Evolutionary conservation across 2,329 filamentous ascomycete species (phyloP), one percentile per base, ranked within the genome.

Genomic region (Akanthomyces dipterigenus): DNA sequence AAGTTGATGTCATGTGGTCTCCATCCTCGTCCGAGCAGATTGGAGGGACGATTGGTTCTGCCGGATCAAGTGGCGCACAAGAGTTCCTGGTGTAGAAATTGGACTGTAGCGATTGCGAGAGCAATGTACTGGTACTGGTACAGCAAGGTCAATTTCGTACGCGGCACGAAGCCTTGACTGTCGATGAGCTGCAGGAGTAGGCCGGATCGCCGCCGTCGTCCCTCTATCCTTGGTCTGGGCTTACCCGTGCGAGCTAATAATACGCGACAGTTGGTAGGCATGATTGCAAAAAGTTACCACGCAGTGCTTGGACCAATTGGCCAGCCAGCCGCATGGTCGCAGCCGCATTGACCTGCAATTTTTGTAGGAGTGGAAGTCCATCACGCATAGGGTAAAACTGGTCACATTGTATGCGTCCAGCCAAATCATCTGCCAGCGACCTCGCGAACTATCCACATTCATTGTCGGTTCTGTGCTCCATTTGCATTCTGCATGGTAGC

Each of bases 1-100:
- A 31, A 12, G 22, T 55, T 55, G 55, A 57, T 58, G 55, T 50
- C 45, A 58, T 58, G 55, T 58, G 45, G 43, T 18, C 16, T 9
- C 40, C 28, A 46, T 5, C 34, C 6, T 24, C 7, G 18, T 31
- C 28, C 28, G 28, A 31, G 43, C 18, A n/a, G 36, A 50, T 58
- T 42, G 45, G 55, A 58, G 55, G n/a, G n/a, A 36, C 24, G 14
- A 55, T 31, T 58, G 18, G 43, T 28, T 28, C 48, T 42, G 26
- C 26, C 26, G 36, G 26, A 45, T 45, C 34, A 50, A 42, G 46
- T 26, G 31, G 31, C 43, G 42, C 20, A 36, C 20, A n/a, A 48
- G 12, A 20, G 26, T 34, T 31, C 24, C 40, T 22, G 26, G 16
- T 24, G 34, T 12, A 16, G 14, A 18, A 14, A 50, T 8, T 26